Evolutionary conservation across 2,329 filamentous ascomycete species (phyloP), one percentile per base, ranked within the genome.

Genomic region (Davidsoniella eucalypti): DNA sequence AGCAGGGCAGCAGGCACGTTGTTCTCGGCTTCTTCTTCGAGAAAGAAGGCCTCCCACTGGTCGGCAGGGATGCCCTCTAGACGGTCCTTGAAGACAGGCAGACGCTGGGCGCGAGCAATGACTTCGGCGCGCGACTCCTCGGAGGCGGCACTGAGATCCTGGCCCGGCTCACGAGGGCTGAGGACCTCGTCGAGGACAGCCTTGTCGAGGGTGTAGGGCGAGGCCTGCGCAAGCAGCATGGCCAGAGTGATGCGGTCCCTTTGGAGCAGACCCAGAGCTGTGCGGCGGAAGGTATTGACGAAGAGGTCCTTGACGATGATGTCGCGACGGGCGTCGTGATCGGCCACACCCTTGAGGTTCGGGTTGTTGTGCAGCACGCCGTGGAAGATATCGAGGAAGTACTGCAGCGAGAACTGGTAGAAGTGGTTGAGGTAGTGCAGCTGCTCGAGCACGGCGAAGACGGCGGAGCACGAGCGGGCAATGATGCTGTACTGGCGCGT

Each of bases 341-440:
- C 82, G 29, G 75, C 80, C 63, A 83, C 79, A 53, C 70, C 73
- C 17, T 75, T 74, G 47, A 92, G 71, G 53, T 78, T 79, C 59
- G 82, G 80, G 64, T 93, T 93, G 52, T 78, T 75, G 57, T 83
- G 83, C 38, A 98, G 73, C 6, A 98, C 92, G 5, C 83, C 79
- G 62, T 94, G 85, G 75, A 98, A 98, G 58, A 98, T 98, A 63
- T 95, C 85, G 50, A 94, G 76, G 68, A 98, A 98, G 67, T 94
- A 98, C 65, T 95, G 88, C 53, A 98, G 74, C 37, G 92, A 98
- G 72, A 98, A 98, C 63, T 96, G 93, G 66, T 98, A 98, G 68
- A 96, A 96, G 70, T 96, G 92, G 64, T 98, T 95, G 63, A 98
- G 81, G 62, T 95, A 93, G 65, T 96, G 90, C 52, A 98, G 76